These are phyloP conservation scores for Triticum aestivum DNA, from an alignment of 176 grass and related monocot species.

Conservation along the genomic window DNA sequence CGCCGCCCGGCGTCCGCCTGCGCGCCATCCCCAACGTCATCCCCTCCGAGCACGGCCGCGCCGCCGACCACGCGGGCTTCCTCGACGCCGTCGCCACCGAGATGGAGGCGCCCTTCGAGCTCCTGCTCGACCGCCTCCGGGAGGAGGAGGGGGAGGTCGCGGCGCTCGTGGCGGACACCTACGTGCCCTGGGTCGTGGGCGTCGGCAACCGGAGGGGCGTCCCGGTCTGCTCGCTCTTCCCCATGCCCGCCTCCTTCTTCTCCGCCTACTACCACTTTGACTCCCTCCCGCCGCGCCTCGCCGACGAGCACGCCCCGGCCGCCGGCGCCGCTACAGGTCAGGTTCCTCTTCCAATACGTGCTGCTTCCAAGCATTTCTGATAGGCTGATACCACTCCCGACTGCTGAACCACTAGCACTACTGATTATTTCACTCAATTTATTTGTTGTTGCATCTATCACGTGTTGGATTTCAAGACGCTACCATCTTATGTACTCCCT, in stretches of 20 bases:
- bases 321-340: conserved; percentile 22
- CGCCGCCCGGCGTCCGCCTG: conserved; percentile 37
- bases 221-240: conserved; percentile 54
- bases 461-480: background rate
- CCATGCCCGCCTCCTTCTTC: conserved; percentile 55
- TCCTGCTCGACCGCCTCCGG: conserved; percentile 45
- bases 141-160: background rate
- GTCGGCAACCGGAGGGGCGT: conserved; percentile 51
- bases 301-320: background rate
- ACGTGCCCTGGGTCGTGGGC: conserved; percentile 53
- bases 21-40: conserved; percentile 66
- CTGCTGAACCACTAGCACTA: too few relatives aligned
- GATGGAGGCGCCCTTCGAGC: conserved; percentile 61
- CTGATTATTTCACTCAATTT: background rate
- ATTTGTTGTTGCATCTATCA: background rate
- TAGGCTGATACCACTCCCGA: background rate
- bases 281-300: conserved; percentile 18
- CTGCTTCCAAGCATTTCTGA: background rate
- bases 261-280: conserved; percentile 32
- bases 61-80: conserved; percentile 52
- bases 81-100: conserved; percentile 44
- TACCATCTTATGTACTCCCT: too few relatives aligned
- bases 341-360: background rate
- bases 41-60: conserved; percentile 64
- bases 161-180: conserved; percentile 45